These are phyloP conservation scores for Cyberlindnera misumaiensis DNA, from an alignment of 805 yeast genomes.

Conservation along the genomic window DNA sequence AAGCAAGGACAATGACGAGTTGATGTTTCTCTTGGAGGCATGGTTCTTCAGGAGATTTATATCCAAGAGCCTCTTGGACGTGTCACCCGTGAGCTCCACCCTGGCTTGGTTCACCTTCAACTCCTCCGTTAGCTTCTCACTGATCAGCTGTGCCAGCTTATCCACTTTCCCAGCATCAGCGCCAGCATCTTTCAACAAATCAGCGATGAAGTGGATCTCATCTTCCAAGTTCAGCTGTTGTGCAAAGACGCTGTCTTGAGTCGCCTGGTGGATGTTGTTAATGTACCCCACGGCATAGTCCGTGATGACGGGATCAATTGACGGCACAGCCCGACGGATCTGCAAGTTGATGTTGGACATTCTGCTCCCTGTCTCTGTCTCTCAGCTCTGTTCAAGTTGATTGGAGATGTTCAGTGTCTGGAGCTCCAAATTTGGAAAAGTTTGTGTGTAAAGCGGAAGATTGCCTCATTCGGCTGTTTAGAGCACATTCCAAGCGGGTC, in stretches of 20 bases:
- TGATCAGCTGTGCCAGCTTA: slow-evolving; percentile 38
- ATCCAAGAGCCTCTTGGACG: slow-evolving; percentile 80
- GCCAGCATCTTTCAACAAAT: slow-evolving; percentile 74
- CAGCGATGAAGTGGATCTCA: slow-evolving; percentile 64
- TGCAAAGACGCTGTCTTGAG: slow-evolving; percentile 77
- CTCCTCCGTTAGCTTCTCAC: slow-evolving; percentile 44
- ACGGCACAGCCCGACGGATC: slow-evolving; percentile 80
- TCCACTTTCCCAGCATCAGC: slow-evolving; percentile 55
- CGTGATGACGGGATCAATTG: slow-evolving; percentile 76
- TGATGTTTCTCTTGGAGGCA: slow-evolving; percentile 59
- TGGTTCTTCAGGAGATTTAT: slow-evolving; percentile 63
- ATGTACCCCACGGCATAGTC: slow-evolving; percentile 92
- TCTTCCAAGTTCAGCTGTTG: slow-evolving; percentile 58
- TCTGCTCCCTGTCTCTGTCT: too few relatives aligned
- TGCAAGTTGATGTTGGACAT: slow-evolving; percentile 42
- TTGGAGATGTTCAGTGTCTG: too few relatives aligned
- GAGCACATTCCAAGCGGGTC: too few relatives aligned
- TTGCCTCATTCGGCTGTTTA: too few relatives aligned
- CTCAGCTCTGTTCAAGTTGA: too few relatives aligned
- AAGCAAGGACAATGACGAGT: slow-evolving; percentile 66
- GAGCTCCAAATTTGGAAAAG: too few relatives aligned
- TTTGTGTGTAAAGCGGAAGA: too few relatives aligned
- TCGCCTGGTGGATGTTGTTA: slow-evolving; percentile 68
- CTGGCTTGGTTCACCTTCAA: slow-evolving; percentile 64
- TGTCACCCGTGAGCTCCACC: slow-evolving; percentile 74